Percentiles rank a stretch among this genome's conserved stretches.
These are phyloP conservation scores for Boletus reticuloceps DNA, from an alignment of 768 basidiomycete genomes.

Conservation along the genomic window DNA sequence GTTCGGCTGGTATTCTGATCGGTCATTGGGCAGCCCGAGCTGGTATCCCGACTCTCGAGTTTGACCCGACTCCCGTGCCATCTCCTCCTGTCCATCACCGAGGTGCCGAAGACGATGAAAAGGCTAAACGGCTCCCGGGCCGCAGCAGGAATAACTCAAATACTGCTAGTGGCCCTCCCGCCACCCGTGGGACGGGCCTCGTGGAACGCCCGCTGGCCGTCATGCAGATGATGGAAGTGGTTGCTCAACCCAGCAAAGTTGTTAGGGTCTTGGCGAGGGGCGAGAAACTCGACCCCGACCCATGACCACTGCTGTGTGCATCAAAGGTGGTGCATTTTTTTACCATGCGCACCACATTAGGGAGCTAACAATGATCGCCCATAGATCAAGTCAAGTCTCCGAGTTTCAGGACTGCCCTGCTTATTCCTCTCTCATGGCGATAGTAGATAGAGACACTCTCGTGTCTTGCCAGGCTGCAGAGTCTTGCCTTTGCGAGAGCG, in stretches of 20 bases:
- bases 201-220: slow-evolving; percentile 79
- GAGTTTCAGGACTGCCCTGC: slow-evolving; percentile 19
- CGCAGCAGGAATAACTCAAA: slow-evolving; percentile 32
- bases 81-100: slow-evolving; percentile 20
- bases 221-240: slow-evolving; percentile 79
- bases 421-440: slow-evolving; percentile 16
- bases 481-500: slow-evolving; percentile 20
- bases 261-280: slow-evolving; percentile 80
- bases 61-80: slow-evolving; percentile 35
- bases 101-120: slow-evolving; percentile 34
- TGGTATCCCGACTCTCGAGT: slow-evolving; percentile 53
- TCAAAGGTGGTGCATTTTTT: slow-evolving; percentile 11
- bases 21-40: slow-evolving; percentile 66
- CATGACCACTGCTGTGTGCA: slow-evolving; percentile 10
- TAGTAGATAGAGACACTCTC: slow-evolving; percentile 19
- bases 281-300: slow-evolving; percentile 70
- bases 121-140: slow-evolving; percentile 23
- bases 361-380: neutral
- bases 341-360: neutral
- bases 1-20: slow-evolving; percentile 62
- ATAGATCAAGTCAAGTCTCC: slow-evolving; percentile 14
- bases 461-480: slow-evolving; percentile 24
- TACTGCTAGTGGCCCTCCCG: slow-evolving; percentile 11
- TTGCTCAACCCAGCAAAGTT: slow-evolving; percentile 70
- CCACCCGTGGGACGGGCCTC: slow-evolving; percentile 38